These are phyloP conservation scores for Apiospora pterosperma DNA, from an alignment of 2,329 filamentous ascomycete genomes.

Conservation along the genomic window DNA sequence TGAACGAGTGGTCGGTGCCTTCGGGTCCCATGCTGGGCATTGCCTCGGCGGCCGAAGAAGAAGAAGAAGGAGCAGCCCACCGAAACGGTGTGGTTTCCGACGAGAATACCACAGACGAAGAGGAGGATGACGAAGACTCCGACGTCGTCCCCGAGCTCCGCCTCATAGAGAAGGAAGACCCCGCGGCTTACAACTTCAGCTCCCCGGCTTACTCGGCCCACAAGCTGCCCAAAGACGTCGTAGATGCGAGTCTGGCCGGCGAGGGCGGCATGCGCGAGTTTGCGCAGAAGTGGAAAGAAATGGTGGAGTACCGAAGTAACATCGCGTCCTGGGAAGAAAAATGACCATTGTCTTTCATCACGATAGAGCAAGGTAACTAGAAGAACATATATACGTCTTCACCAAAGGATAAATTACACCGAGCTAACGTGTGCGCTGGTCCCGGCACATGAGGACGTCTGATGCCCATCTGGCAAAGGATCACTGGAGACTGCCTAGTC, in stretches of 20 bases:
- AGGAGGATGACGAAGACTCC: conserved; percentile 46
- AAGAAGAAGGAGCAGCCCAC: conserved; percentile 29
- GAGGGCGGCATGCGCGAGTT: conserved; percentile 80
- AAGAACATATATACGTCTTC: neutral
- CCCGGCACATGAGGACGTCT: neutral
- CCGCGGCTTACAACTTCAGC: conserved; percentile 82
- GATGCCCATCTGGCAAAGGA: neutral
- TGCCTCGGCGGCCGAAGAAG: conserved; percentile 35
- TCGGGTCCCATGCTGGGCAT: conserved; percentile 50
- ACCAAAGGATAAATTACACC: neutral
- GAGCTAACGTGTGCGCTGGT: neutral
- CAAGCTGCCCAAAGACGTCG: conserved; percentile 91
- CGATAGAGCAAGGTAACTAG: neutral
- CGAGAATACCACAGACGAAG: conserved; percentile 14
- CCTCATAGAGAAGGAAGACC: conserved; percentile 78
- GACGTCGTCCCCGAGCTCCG: conserved; percentile 74
- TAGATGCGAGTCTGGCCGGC: conserved; percentile 65
- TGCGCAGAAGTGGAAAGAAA: conserved; percentile 68
- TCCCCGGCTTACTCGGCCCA: conserved; percentile 90
- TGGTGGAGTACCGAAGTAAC: conserved; percentile 31
- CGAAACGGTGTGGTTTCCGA: conserved; percentile 27
- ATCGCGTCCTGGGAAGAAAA: conserved; percentile 25
- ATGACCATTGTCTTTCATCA: too few species aligned
- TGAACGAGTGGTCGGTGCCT: conserved; percentile 68
- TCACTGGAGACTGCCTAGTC: neutral